Evolutionary conservation across 1,139 yeast species (phyloP), one percentile per base, ranked within the genome.

Genomic region (Hansenula lynferdii): DNA sequence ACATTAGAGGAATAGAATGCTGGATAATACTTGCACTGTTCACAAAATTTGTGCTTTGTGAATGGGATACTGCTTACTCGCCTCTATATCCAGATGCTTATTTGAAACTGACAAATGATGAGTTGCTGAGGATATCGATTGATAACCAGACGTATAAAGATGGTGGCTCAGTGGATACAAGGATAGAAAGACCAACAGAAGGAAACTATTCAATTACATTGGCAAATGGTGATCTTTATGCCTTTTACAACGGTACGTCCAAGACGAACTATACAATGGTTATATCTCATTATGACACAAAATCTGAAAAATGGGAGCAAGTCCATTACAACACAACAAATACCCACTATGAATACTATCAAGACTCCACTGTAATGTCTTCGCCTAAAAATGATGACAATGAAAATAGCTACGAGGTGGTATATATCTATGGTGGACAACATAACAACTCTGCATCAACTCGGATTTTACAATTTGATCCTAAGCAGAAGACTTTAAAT

Each of bases 361-460:
- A 43, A 2, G 54, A 58, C 29, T 49, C 75, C 6, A 48, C 72
- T 2, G 58, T 70, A 36, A 51, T 72, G 50, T 54, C 71, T 8
- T 65, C 73, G 0, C 54, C 64, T 16, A 64, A 61, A 28, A 37
- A 47, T 4, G 64, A 59, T 22, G 44, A 54, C 8, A 51, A 53
- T 16, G 64, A 61, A 28, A 37, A 47, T 4, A 64, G 59, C 22
- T 44, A 54, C 7, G 51, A 54, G 10, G 55, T 65, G 4, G 52
- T 75, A 1, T 75, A 70, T 47, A 61, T 75, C 3, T 76, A 69
- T 47, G 80, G 81, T 4, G 82, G 82, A 6, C 36, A 40, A 1
- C 39, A 34, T 14, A 37, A 43, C 28, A 29, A 46, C 28, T 32
- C 50, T 12, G 58, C 70, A 6, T 62, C 74, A 4, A 54, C 55